A percentile compares a stretch with the other conserved stretches of the same genome.
These are phyloP conservation scores for Tricharina praecox DNA, from an alignment of 495 filamentous ascomycete species.

Conservation along the genomic window DNA sequence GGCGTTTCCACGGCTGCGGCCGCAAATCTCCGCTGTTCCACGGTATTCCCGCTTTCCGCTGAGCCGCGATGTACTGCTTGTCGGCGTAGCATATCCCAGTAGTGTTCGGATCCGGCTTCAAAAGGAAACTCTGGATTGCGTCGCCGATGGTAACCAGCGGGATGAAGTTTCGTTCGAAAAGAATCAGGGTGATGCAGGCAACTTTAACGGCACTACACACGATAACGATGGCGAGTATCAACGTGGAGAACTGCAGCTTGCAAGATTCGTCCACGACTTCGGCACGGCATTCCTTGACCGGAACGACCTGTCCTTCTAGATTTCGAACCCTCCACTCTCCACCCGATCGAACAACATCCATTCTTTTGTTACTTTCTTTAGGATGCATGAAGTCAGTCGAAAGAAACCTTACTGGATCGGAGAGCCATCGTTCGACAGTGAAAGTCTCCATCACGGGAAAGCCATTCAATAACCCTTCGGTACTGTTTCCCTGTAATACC, in stretches of 20 bases:
- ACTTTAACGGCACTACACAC: constrained; percentile 30
- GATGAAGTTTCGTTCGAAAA: constrained; percentile 4
- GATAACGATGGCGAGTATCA: constrained; percentile 31
- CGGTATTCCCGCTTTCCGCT: background rate
- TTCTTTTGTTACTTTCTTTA: too few species aligned
- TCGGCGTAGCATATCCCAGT: constrained; percentile 23
- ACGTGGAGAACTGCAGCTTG: constrained; percentile 31
- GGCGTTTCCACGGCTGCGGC: background rate
- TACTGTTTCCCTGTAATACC: too few species aligned
- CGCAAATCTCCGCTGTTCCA: background rate
- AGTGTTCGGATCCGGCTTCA: constrained; percentile 29
- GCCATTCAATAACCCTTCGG: too few species aligned
- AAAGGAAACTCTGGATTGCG: constrained; percentile 35
- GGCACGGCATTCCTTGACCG: constrained; percentile 31
- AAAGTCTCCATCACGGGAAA: too few species aligned
- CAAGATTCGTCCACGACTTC: constrained; percentile 27
- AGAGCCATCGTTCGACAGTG: too few species aligned
- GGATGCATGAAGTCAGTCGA: too few species aligned
- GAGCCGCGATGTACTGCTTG: constrained; percentile 5
- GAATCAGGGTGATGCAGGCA: constrained; percentile 27
- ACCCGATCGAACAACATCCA: constrained; percentile 10
- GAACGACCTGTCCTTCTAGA: constrained; percentile 13
- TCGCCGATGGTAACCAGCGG: constrained; percentile 37
- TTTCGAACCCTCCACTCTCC: constrained; percentile 8
- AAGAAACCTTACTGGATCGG: too few species aligned